phyloP scores from a whole-genome alignment of 1,284 basidiomycete genomes.

The Cutaneotrichosporon cyanovorans region DNA sequence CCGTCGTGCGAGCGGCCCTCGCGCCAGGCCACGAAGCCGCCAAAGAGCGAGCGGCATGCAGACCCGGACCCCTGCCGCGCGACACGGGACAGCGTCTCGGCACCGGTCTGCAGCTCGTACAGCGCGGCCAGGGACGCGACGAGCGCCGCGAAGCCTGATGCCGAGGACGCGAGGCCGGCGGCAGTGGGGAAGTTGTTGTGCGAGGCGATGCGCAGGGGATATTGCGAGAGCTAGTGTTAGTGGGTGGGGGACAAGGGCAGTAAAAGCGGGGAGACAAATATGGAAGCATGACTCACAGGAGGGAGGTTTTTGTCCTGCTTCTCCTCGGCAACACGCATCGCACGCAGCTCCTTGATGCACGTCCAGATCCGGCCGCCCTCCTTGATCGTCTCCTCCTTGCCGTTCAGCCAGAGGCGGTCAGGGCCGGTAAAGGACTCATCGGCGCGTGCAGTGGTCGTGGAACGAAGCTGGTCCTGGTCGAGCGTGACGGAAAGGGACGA shows the following conservation, averaged over 20 bases:
- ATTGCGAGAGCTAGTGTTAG: conserved; percentile 58
- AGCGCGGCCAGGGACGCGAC: conserved; percentile 81
- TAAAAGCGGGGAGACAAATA: not conserved
- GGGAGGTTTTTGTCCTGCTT: conserved; percentile 53
- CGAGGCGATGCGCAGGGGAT: conserved; percentile 76
- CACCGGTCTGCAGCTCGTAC: conserved; percentile 65
- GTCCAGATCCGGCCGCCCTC: conserved; percentile 67
- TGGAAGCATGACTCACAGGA: not conserved
- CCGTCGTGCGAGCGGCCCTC: conserved; percentile 65
- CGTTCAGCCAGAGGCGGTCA: conserved; percentile 92
- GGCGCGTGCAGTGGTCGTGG: conserved; percentile 85
- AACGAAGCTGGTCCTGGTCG: conserved; percentile 89
- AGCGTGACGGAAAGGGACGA: conserved; percentile 95
- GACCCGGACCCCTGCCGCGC: conserved; percentile 96
- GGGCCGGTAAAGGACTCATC: conserved; percentile 59
- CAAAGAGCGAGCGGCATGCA: conserved; percentile 93
- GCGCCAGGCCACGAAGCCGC: conserved; percentile 96
- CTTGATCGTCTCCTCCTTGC: conserved; percentile 81
- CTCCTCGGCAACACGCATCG: conserved; percentile 67
- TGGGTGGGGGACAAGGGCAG: not conserved
- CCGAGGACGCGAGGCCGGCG: conserved; percentile 93
- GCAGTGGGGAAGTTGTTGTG: conserved; percentile 99
- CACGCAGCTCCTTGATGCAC: conserved; percentile 83
- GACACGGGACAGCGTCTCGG: conserved; percentile 76
- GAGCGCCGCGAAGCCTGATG: conserved; percentile 93